These are phyloP conservation scores for Mycena latifolia DNA, from an alignment of 768 basidiomycete species.

Conservation along the genomic window DNA sequence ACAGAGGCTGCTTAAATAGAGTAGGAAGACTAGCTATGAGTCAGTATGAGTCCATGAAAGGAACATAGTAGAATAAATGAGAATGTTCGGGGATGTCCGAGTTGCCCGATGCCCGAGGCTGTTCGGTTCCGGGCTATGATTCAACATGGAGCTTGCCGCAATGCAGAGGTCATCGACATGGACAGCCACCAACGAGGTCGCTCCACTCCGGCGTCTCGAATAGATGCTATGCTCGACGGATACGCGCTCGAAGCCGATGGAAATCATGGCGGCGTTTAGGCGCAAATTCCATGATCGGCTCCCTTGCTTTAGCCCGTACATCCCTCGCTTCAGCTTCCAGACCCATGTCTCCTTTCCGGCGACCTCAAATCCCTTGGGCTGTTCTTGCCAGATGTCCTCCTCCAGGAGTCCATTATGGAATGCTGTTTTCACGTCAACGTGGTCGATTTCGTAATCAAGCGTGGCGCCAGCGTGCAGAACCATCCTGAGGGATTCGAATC, in stretches of 20 bases:
- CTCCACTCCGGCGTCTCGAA: background rate
- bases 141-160: slow-evolving; percentile 8
- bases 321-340: slow-evolving; percentile 18
- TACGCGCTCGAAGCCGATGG: slow-evolving; percentile 30
- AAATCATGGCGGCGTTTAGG: slow-evolving; percentile 4
- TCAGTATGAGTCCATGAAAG: too few species aligned
- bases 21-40: background rate
- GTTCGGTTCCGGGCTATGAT: background rate
- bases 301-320: slow-evolving; percentile 15
- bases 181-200: slow-evolving; percentile 21
- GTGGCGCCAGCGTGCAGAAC: slow-evolving; percentile 27
- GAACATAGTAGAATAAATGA: background rate
- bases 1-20: too few species aligned
- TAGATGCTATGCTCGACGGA: slow-evolving; percentile 40
- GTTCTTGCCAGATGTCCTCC: slow-evolving; percentile 4
- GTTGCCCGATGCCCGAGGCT: slow-evolving; percentile 11
- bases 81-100: background rate
- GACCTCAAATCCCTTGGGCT: slow-evolving; percentile 15
- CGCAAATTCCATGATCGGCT: slow-evolving; percentile 38
- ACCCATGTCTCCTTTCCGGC: slow-evolving; percentile 13
- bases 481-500: slow-evolving; percentile 11
- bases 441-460: slow-evolving; percentile 12
- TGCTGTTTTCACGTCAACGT: slow-evolving; percentile 6
- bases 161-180: slow-evolving; percentile 45
- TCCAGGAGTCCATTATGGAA: slow-evolving; percentile 14